Evolutionary conservation across 768 basidiomycete genomes (phyloP), one percentile per base, ranked within the genome.

Genomic region (Agrocybe praecox): DNA sequence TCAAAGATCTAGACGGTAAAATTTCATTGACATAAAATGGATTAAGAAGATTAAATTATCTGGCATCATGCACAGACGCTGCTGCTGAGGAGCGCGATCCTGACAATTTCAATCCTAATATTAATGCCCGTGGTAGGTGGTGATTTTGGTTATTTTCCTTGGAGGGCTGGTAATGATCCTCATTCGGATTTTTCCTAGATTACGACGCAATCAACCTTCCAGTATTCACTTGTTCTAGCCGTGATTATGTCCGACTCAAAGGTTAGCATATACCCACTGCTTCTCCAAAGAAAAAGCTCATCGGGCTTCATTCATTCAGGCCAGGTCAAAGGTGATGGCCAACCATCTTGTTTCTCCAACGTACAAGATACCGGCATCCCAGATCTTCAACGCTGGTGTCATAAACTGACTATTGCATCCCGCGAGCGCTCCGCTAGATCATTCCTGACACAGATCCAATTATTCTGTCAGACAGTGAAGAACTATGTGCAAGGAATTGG

Each of bases 271-370:
- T 5, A 32, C 11, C 15, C 34, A 40, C n/a, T n/a, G 8, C 22
- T 18, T 21, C 26, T 19, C 14, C 40, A 29, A 33, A 22, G 32
- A 7, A n/a, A 26, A 21, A 46, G 59, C 19, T 34, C 9, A 19
- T 55, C 22, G 32, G 52, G 34, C 14, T 49, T 42, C n/a, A 17
- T 18, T 7, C 22, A 5, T 11, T 46, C 23, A 84, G 84, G 79
- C 14, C 83, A 86, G 71, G 79, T 84, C 23, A 80, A 80, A 62
- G 85, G 85, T 23, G 85, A 88, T 53, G 85, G 85, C 14, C 79
- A 79, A 21, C 77, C 84, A 1, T 67, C 78, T 0, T 85, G 83
- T 62, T 86, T 85, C 69, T 74, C 78, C 42, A 76, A 79, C 54
- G 62, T 75, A n/a, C 65, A 75, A 10, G 79, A 86, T 57, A 85